phyloP scores from a whole-genome alignment of 352 stramenopile genomes.

The Globisporangium middletonii region DNA sequence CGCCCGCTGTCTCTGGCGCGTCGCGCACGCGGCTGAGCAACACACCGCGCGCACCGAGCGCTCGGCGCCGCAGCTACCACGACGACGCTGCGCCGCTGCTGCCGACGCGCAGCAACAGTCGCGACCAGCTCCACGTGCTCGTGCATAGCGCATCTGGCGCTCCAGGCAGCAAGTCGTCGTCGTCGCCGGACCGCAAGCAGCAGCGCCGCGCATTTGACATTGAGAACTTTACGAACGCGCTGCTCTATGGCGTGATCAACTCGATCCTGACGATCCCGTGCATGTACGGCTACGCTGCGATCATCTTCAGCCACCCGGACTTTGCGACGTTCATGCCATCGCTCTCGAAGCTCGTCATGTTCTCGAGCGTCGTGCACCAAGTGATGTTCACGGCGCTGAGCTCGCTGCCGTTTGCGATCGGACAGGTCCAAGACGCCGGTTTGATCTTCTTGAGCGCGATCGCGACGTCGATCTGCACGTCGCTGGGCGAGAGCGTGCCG shows the following conservation, averaged over 20 bases:
- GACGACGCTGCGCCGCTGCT: constrained; percentile 22
- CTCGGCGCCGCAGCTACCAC: constrained; percentile 26
- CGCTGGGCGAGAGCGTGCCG: constrained; percentile 55
- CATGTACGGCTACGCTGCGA: constrained; percentile 94
- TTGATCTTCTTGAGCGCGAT: constrained; percentile 98
- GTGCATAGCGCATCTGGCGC: background rate
- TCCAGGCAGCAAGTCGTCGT: constrained; percentile 1
- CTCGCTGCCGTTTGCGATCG: constrained; percentile 95
- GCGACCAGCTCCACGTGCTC: constrained; percentile 2
- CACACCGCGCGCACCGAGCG: constrained; percentile 18
- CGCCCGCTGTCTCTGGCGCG: constrained; percentile 55
- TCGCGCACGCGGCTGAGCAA: constrained; percentile 36
- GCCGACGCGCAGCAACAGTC: constrained; percentile 11
- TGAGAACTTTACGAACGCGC: constrained; percentile 49
- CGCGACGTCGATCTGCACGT: constrained; percentile 85
- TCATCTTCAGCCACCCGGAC: constrained; percentile 94
- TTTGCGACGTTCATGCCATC: constrained; percentile 84
- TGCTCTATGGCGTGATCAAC: constrained; percentile 90
- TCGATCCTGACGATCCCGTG: constrained; percentile 92
- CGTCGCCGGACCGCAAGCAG: background rate
- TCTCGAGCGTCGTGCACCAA: constrained; percentile 95
- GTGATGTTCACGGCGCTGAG: constrained; percentile 87
- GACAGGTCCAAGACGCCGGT: constrained; percentile 97
- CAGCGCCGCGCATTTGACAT: constrained; percentile 5
- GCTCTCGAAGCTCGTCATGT: constrained; percentile 94